Base-by-base conservation (phyloP, 2,329 filamentous ascomycete species). In the Trichoderma koningii region DNA sequence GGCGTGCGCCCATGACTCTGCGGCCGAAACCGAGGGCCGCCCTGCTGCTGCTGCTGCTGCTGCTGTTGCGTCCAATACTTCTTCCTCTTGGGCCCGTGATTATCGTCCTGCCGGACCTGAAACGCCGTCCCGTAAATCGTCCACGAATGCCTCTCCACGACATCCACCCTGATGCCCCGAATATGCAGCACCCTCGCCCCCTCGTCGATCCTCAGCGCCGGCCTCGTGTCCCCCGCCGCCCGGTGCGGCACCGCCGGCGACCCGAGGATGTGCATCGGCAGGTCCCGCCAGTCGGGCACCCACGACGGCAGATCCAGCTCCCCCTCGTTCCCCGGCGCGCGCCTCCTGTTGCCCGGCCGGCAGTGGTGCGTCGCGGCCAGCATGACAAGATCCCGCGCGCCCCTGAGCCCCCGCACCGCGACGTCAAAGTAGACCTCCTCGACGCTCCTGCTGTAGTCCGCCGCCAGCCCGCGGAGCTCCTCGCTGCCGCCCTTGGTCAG, bases 201-300 rank as follows among this genome's bases (percentile, higher is more conserved):
- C 42, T 71, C 65, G 41, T 76, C 71, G 55, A 77, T 71, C 0
- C 55, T 65, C 9, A 77, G 67, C 30, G 67, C 65, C 3, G 76
- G 74, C 12, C 47, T 66, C 1, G 71, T 71, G 7, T 69, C 63
- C 7, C 73, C 71, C 0, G 72, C 69, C 9, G 76, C 75, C 14
- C 70, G 66, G 34, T 77, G 76, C 2, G 73, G 74, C 14, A 73
- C 74, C 12, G 67, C 69, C 0, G 76, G 76, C 0, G 73, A 71
- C 2, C 71, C 73, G 15, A 77, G 68, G 9, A 77, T 69, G 45
- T 77, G 76, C 1, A 75, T 60, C 14, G 75, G 74, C 7, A 71
- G 62, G 7, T 72, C 63, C 2, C 74, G 71, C 77, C 76, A 78
- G 69, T 78, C 76, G 1, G 76, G 76, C 28, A 76, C 76, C 76